Evolutionary conservation across 106 monocot genomes (phyloP).

Genomic region (Chionographis japonica): DNA sequence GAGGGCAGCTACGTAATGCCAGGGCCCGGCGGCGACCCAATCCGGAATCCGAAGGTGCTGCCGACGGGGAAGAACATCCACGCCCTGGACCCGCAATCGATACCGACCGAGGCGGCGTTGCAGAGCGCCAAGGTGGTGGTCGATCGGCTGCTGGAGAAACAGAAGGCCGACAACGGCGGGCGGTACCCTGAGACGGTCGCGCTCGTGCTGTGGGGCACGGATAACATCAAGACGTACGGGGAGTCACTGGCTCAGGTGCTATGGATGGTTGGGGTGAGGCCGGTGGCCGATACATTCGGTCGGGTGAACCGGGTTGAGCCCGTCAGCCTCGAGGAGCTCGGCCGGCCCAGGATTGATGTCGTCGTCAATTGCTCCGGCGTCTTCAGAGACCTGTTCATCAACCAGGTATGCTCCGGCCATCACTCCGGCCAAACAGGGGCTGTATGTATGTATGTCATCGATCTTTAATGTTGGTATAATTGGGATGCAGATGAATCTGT

Average conservation of each 20-base stretch:
- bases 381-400: slow-evolving; percentile 86
- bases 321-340: slow-evolving; percentile 75
- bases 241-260: slow-evolving; percentile 77
- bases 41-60: slow-evolving; percentile 74
- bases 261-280: slow-evolving; percentile 74
- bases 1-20: slow-evolving; percentile 69
- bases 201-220: slow-evolving; percentile 73
- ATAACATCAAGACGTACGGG: slow-evolving; percentile 82
- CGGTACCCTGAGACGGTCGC: slow-evolving; percentile 68
- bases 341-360: slow-evolving; percentile 67
- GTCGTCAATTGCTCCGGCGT: slow-evolving; percentile 90
- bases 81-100: slow-evolving; percentile 73
- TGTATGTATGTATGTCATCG: too few species aligned
- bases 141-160: slow-evolving; percentile 62
- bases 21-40: slow-evolving; percentile 81
- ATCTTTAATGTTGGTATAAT: not conserved
- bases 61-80: slow-evolving; percentile 94
- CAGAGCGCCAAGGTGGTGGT: slow-evolving; percentile 80
- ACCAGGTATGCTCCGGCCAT: slow-evolving; percentile 38
- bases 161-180: slow-evolving; percentile 72
- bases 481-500: slow-evolving; percentile 58
- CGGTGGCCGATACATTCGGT: slow-evolving; percentile 65
- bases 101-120: slow-evolving; percentile 71
- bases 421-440: not conserved
- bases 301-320: slow-evolving; percentile 66